Base-by-base conservation (phyloP, 2,329 filamentous ascomycete genomes). In the Ceratocystis huliohia region DNA sequence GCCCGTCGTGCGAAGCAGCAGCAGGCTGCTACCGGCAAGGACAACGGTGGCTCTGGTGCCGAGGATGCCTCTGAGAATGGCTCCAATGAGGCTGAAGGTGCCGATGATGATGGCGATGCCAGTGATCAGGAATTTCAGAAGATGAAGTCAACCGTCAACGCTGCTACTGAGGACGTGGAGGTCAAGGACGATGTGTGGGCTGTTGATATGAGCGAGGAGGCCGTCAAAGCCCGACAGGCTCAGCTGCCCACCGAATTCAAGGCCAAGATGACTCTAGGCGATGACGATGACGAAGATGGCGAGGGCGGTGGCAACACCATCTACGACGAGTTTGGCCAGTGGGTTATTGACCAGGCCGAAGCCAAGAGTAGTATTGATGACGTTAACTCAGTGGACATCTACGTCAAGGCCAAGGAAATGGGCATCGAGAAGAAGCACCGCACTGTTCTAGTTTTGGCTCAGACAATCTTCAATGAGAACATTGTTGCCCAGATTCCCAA, bases 361-460 rank as follows among this genome's bases (percentile, higher is more conserved):
- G 83, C 84, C 70, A 86, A 88, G 77, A 89, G 88, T 69, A 81
- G 86, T 72, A 81, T 96, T 72, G 82, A 85, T 78, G 86, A 91
- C 68, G 83, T 99, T 70, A 87, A 91, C 74, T 92, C 95, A 73
- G 83, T 97, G 70, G 88, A 92, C 48, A 90, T 99, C 75, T 97
- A 96, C 78, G 80, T 95, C 78, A 97, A 99, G 83, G 93, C 93
- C 70, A 94, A 96, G 80, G 94, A 97, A 72, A 82, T 97, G 66
- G 92, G 92, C 72, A 94, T 99, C 70, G 93, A 96, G 79, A 77
- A 78, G 78, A 99, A 97, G 85, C 89, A 96, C 81, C 91, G 89
- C 78, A 96, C 92, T 62, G 82, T 96, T 66, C 84, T 92, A 67
- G 92, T 99, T 68, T 86, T 99, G 57, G 90, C 92, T 62, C 91